phyloP scores from a whole-genome alignment of 2,329 filamentous ascomycete species.

The Trichophyton schoenleinii region DNA sequence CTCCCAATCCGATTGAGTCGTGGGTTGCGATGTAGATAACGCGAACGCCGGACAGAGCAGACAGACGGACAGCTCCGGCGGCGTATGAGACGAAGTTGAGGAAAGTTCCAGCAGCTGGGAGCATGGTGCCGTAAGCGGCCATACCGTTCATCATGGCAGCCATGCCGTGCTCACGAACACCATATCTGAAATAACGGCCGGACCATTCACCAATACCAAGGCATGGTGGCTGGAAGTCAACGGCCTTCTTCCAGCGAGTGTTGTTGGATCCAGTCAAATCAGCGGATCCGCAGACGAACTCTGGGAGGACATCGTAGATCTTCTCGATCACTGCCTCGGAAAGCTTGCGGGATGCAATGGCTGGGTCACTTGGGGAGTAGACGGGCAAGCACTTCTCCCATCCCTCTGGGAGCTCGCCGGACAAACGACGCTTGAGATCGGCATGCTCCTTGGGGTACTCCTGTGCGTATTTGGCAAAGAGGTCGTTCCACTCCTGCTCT shows the following conservation, averaged over 20 bases:
- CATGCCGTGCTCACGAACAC: conserved; percentile 42
- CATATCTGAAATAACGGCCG: conserved; percentile 63
- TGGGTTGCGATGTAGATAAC: conserved; percentile 94
- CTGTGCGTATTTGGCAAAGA: conserved; percentile 73
- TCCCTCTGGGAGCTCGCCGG: conserved; percentile 76
- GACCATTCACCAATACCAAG: conserved; percentile 76
- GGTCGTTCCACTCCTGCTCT: conserved; percentile 90
- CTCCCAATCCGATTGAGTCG: conserved; percentile 97
- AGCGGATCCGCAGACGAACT: conserved; percentile 89
- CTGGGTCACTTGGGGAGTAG: conserved; percentile 74
- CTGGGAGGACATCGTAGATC: conserved; percentile 69
- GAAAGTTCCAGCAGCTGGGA: conserved; percentile 93
- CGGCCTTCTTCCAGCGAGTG: conserved; percentile 91
- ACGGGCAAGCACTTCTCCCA: conserved; percentile 91
- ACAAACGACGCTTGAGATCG: conserved; percentile 70
- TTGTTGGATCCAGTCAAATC: conserved; percentile 98
- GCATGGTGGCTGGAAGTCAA: conserved; percentile 90
- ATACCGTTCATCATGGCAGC: conserved; percentile 56
- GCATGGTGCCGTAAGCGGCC: conserved; percentile 84
- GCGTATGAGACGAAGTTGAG: conserved; percentile 99
- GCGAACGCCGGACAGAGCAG: conserved; percentile 78
- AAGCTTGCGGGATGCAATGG: conserved; percentile 87
- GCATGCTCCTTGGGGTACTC: conserved; percentile 66
- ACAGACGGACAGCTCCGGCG: conserved; percentile 87
- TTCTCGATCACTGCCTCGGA: conserved; percentile 88